Conservation (phyloP, 768 basidiomycete genomes). For the Sarcomyxa edulis region DNA sequence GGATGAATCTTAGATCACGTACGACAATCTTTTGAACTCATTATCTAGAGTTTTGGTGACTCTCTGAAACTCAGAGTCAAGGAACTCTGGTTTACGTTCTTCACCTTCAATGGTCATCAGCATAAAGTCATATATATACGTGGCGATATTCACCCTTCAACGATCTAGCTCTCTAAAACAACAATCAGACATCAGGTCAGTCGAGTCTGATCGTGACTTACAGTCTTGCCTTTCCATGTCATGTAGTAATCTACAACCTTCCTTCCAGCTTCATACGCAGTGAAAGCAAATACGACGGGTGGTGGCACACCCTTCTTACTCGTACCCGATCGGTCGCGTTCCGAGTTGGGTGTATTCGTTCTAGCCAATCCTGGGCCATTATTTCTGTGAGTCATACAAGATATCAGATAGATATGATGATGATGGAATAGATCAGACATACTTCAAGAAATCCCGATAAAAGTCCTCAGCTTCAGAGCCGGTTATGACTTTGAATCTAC, state of each 20-base stretch:
- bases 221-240: conserved; percentile 41
- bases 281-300: conserved; percentile 42
- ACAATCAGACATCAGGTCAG: conserved; percentile 2
- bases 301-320: conserved; percentile 14
- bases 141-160: conserved; percentile 15
- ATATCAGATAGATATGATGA: not conserved
- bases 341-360: conserved; percentile 8
- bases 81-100: conserved; percentile 24
- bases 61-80: conserved; percentile 39
- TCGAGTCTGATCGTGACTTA: conserved; percentile 13
- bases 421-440: too few relatives aligned
- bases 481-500: conserved; percentile 33
- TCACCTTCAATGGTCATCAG: conserved; percentile 14
- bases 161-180: conserved; percentile 13
- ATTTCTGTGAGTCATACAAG: conserved; percentile 1
- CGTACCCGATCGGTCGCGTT: conserved; percentile 13
- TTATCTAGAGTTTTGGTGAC: conserved; percentile 35
- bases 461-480: conserved; percentile 35
- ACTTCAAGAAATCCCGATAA: conserved; percentile 38
- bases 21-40: conserved; percentile 35
- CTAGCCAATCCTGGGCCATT: not conserved
- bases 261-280: conserved; percentile 29
- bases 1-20: conserved; percentile 11
- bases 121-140: not conserved
- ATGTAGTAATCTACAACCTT: conserved; percentile 46